Percentiles rank a stretch among this genome's conserved stretches.
These are phyloP conservation scores for Neopestalotiopsis sp. DNA, from an alignment of 2,329 filamentous ascomycete species.

Conservation along the genomic window DNA sequence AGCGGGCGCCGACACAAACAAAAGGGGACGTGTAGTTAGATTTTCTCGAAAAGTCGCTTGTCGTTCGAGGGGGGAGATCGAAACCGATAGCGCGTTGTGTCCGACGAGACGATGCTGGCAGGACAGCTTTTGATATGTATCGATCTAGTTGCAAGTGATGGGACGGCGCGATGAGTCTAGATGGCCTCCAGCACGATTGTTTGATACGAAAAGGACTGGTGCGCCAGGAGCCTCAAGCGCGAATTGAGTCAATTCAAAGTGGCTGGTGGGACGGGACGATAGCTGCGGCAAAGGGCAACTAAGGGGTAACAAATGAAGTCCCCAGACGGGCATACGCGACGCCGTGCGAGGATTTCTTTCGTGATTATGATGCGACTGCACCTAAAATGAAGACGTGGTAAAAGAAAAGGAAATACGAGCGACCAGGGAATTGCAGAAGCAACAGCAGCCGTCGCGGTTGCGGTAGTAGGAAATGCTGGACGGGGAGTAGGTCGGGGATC, in stretches of 20 bases:
- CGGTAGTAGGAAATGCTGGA: not conserved
- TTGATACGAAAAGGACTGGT: not conserved
- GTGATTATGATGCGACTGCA: not conserved
- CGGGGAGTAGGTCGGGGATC: not conserved
- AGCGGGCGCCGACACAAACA: slow-evolving; percentile 15
- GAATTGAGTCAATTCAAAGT: slow-evolving; percentile 1
- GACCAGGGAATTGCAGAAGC: not conserved
- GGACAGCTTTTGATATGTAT: not conserved
- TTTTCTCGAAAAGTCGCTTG: slow-evolving; percentile 2
- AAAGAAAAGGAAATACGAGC: not conserved
- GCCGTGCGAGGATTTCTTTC: not conserved
- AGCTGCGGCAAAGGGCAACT: not conserved
- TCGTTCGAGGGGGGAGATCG: not conserved
- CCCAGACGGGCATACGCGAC: not conserved
- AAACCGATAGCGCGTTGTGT: not conserved
- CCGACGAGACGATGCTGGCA: not conserved
- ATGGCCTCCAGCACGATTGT: not conserved
- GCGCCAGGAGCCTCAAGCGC: not conserved
- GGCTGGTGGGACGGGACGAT: not conserved
- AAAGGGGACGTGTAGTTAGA: not conserved
- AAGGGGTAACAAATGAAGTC: not conserved
- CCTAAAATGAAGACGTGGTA: not conserved
- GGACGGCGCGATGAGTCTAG: not conserved
- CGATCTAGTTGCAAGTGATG: not conserved
- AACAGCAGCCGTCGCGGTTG: not conserved